phyloP scores from a whole-genome alignment of 371 early-diverging fungal species.

The Mucor mucedo region DNA sequence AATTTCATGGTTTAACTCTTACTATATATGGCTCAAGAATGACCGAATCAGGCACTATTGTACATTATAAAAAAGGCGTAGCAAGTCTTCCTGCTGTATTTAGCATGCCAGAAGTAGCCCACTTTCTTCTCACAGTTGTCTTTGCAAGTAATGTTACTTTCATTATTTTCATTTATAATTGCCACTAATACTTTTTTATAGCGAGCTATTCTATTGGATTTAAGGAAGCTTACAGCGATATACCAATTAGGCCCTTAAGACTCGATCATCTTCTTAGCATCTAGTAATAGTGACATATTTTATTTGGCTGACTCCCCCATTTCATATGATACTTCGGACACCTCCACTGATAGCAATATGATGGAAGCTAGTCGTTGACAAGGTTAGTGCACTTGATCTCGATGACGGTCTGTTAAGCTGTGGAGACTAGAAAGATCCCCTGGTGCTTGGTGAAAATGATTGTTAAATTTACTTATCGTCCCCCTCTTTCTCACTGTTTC shows the following conservation, averaged over 20 bases:
- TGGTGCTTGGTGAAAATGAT: conserved; percentile 22
- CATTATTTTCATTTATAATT: conserved; percentile 3
- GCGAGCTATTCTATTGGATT: conserved; percentile 3
- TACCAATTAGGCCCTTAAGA: conserved; percentile 12
- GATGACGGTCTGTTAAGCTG: conserved; percentile 19
- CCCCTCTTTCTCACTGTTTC: conserved; percentile 23
- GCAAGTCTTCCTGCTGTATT: conserved; percentile 3
- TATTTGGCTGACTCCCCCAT: conserved; percentile 10
- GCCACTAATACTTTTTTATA: conserved; percentile 6
- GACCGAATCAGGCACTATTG: conserved; percentile 13
- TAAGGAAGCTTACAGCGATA: conserved; percentile 7
- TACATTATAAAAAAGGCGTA: conserved; percentile 13
- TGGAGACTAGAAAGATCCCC: conserved; percentile 25
- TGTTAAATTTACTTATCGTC: conserved; percentile 18
- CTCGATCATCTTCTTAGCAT: conserved; percentile 14
- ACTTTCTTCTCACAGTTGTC: conserved; percentile 21
- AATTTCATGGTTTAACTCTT: conserved; percentile 2
- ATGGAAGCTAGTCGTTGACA: conserved; percentile 15
- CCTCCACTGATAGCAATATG: conserved; percentile 13
- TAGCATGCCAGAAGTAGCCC: conserved; percentile 4
- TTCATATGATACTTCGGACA: conserved; percentile 19
- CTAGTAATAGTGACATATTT: conserved; percentile 9
- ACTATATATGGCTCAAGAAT: conserved; percentile 21
- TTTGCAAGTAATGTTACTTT: conserved; percentile 18
- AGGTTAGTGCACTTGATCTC: conserved; percentile 17